These are phyloP conservation scores for Panicum hallii DNA, from an alignment of 202 grass and related monocot species.

Conservation along the genomic window DNA sequence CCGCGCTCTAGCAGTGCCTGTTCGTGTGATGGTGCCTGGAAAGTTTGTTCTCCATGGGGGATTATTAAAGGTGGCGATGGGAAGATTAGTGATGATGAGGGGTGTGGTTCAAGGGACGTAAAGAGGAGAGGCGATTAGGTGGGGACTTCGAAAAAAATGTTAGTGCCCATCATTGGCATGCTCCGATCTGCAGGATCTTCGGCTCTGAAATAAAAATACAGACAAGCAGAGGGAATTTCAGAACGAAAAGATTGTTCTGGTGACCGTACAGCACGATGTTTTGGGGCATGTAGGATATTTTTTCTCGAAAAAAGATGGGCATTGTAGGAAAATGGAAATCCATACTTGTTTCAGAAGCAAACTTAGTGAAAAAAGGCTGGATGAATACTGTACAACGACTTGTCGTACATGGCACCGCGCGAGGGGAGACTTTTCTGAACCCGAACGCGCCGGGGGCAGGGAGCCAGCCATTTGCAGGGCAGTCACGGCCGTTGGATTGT, in stretches of 20 bases:
- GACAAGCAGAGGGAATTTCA: background rate
- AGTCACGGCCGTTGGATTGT: background rate
- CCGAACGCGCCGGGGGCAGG: background rate
- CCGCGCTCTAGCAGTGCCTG: background rate
- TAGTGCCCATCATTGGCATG: slow-evolving; percentile 35
- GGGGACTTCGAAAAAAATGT: slow-evolving; percentile 20
- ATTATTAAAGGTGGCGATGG: slow-evolving; percentile 37
- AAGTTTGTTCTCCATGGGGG: slow-evolving; percentile 21
- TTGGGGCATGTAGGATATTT: no score
- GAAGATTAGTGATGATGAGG: slow-evolving; percentile 50
- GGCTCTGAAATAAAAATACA: background rate
- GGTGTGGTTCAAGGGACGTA: slow-evolving; percentile 60
- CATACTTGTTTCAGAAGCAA: background rate
- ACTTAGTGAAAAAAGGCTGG: background rate
- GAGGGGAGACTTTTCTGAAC: background rate
- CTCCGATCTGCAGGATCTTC: slow-evolving; percentile 6
- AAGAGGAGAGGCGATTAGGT: slow-evolving; percentile 49
- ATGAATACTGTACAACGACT: background rate
- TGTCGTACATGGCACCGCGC: background rate
- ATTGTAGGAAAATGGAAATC: no score
- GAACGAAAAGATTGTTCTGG: background rate
- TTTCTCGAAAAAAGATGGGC: no score
- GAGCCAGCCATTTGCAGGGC: background rate
- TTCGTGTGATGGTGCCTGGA: slow-evolving; percentile 19
- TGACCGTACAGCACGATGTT: no score